phyloP scores from a whole-genome alignment of 192 early-diverging fungal genomes.

The Oehlia diaphana region DNA sequence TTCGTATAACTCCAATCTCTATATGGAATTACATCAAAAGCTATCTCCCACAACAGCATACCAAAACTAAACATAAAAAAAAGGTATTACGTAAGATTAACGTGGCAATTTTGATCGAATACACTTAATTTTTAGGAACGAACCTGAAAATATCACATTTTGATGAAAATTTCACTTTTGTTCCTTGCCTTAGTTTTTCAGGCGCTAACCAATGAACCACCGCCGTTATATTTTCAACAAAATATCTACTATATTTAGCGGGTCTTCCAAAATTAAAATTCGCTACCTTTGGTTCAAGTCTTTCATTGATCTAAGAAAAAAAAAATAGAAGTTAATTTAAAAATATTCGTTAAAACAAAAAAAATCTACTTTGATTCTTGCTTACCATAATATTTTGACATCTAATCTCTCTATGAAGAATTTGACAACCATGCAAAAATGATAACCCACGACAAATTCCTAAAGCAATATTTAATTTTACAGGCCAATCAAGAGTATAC shows the following conservation, averaged over 20 bases:
- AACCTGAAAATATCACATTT: slow-evolving; percentile 29
- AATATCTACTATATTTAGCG: slow-evolving; percentile 6
- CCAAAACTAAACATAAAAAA: slow-evolving; percentile 2
- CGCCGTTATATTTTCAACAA: slow-evolving; percentile 14
- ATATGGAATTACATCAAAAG: slow-evolving; percentile 12
- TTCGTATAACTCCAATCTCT: slow-evolving; percentile 17
- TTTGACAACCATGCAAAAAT: slow-evolving; percentile 8
- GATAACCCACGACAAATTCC: slow-evolving; percentile 13
- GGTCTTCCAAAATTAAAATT: slow-evolving; percentile 21
- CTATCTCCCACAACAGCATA: slow-evolving; percentile 23
- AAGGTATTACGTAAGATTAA: no score
- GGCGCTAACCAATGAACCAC: slow-evolving; percentile 19
- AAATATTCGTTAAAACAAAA: not conserved
- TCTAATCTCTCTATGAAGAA: slow-evolving; percentile 19
- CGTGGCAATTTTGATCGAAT: not conserved
- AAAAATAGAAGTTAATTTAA: not conserved
- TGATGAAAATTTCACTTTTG: not conserved
- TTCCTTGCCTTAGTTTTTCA: slow-evolving; percentile 9
- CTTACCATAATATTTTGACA: slow-evolving; percentile 26
- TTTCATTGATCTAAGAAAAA: not conserved
- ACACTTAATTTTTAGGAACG: not conserved
- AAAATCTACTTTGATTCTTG: not conserved
- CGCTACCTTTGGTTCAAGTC: slow-evolving; percentile 16
- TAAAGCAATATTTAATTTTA: not conserved
- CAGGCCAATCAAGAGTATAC: not conserved